Evolutionary conservation across 140 eudicot species (phyloP), one percentile per base, ranked within the genome.

Genomic region (Ambrosia hybrid): DNA sequence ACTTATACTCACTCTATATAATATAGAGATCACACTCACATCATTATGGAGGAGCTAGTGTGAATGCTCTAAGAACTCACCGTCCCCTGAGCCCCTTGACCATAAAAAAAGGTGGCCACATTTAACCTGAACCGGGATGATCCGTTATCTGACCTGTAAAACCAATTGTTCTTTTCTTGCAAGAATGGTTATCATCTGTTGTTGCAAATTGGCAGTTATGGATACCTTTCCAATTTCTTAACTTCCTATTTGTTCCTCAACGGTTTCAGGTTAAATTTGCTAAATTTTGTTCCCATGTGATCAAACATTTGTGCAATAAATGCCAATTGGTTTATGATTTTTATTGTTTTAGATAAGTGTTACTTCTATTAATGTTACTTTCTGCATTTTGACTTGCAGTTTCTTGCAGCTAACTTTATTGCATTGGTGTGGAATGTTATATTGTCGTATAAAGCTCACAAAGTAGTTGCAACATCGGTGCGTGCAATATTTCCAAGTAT

Each of bases 121-220:
- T 1, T 10, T 43, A 59, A 59, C 71, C 57, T 17, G 16, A 11
- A 13, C 15, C 13, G 4, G 41, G 7, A 0, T 21, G 30, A 21
- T 21, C 30, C 30, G 30, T 21, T 21, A 21, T 21, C 30, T 21
- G 30, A 21, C 30, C 3, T 9, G 41, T 68, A 38, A 79, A 17
- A 33, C 30, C 17, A 56, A 0, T 34, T 16, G 0, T 49, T 12
- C 2, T 49, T 61, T 9, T 45, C 45, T 59, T 68, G 80, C 37
- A 90, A 96, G 97, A 90, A 81, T 93, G 96, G 95, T 73, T 89
- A 68, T 80, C 95, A 30, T 81, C 98, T 0, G 89, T 92, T 45
- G 21, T 92, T 48, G 98, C 95, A 67, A 92, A 89, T 76, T 87
- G 96, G 96, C 88, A 91, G 72, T 84, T 92, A n/a, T 92, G 98